Conservation (phyloP, 176 grass and related monocot species). For the Calamus simplicifolius region DNA sequence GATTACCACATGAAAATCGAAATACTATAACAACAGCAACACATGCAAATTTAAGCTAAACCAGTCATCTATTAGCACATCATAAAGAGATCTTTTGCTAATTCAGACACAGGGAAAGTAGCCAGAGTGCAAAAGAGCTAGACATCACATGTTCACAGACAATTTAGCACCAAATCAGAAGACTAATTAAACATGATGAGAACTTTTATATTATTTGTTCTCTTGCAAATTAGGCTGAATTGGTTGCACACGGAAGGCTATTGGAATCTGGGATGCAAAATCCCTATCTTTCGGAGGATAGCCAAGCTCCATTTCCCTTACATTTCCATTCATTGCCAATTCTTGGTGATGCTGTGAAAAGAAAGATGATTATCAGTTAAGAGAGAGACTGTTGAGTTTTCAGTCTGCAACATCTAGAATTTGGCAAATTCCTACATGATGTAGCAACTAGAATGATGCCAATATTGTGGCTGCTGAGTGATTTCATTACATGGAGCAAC, state of each 20-base stretch:
- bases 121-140: neutral
- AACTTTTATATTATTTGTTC: slow-evolving; percentile 34
- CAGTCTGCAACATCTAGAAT: too few species aligned
- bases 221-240: slow-evolving; percentile 87
- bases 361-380: too few species aligned
- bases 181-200: neutral
- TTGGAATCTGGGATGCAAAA: slow-evolving; percentile 68
- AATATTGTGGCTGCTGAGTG: too few species aligned
- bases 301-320: slow-evolving; percentile 74
- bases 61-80: too few species aligned
- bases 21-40: too few species aligned
- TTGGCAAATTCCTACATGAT: too few species aligned
- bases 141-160: neutral
- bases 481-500: too few species aligned
- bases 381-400: too few species aligned
- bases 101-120: neutral
- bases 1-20: too few species aligned
- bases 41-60: too few species aligned
- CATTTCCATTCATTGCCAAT: slow-evolving; percentile 43
- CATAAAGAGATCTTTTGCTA: too few species aligned
- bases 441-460: too few species aligned
- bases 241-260: slow-evolving; percentile 81
- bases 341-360: slow-evolving; percentile 62
- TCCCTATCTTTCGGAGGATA: slow-evolving; percentile 60
- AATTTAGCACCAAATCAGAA: neutral